A percentile compares a stretch with the other conserved stretches of the same genome.
Conservation (phyloP, 1,284 basidiomycete genomes). For the Bjerkandera adusta region DNA sequence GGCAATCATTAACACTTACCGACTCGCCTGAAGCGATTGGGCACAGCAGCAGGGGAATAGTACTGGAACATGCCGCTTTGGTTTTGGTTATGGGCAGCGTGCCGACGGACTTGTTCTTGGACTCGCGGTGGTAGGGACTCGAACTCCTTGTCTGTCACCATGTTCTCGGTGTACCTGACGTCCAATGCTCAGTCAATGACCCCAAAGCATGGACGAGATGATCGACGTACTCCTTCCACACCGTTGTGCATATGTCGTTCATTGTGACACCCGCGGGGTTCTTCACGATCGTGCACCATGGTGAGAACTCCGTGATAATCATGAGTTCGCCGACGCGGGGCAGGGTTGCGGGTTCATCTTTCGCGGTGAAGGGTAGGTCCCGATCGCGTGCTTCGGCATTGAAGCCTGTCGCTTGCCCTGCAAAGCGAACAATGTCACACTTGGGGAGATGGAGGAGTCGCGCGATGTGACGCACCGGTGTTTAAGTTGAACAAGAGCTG, state of each 20-base stretch:
- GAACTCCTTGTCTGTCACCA: slow-evolving; percentile 66
- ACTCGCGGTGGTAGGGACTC: slow-evolving; percentile 52
- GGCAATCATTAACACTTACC: slow-evolving; percentile 40
- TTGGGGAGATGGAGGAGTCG: neutral
- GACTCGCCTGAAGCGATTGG: slow-evolving; percentile 52
- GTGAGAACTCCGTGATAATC: slow-evolving; percentile 67
- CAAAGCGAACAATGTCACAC: slow-evolving; percentile 4
- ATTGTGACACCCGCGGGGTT: slow-evolving; percentile 74
- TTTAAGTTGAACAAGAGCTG: slow-evolving; percentile 71
- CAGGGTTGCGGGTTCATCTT: slow-evolving; percentile 76
- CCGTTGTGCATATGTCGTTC: slow-evolving; percentile 59
- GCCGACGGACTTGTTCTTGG: slow-evolving; percentile 69
- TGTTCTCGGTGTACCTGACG: slow-evolving; percentile 64
- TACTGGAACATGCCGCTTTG: slow-evolving; percentile 40
- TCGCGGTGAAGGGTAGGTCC: slow-evolving; percentile 60
- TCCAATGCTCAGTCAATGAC: neutral
- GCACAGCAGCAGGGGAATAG: slow-evolving; percentile 43
- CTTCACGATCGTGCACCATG: slow-evolving; percentile 77
- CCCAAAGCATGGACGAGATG: neutral
- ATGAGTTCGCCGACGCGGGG: slow-evolving; percentile 73
- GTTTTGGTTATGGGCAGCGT: slow-evolving; percentile 38
- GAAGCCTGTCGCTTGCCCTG: slow-evolving; percentile 38
- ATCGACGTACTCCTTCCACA: slow-evolving; percentile 68
- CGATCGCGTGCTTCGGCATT: slow-evolving; percentile 55
- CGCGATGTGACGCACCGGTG: slow-evolving; percentile 42